A percentile compares a stretch with the other conserved stretches of the same genome.
phyloP scores from a whole-genome alignment of 129 eudicot species.

The Calendula officinalis region DNA sequence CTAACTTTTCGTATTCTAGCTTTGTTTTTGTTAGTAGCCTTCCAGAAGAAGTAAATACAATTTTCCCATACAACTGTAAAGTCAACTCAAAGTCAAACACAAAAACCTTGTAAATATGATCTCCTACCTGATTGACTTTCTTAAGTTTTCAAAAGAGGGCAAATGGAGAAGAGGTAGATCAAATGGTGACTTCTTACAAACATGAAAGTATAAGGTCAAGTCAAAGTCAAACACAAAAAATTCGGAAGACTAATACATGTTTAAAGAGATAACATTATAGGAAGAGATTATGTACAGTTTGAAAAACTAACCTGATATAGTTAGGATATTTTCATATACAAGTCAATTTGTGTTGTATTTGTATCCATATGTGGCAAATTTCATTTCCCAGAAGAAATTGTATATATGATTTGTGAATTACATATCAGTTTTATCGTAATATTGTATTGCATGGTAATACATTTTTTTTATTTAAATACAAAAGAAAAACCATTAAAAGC shows the following conservation, averaged over 20 bases:
- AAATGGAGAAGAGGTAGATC: conserved; percentile 16
- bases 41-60: conserved; percentile 64
- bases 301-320: not conserved
- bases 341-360: conserved; percentile 13
- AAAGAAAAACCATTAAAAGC: too few species aligned
- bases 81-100: conserved; percentile 9
- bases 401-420: too few species aligned
- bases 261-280: conserved; percentile 3
- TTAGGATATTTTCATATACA: not conserved
- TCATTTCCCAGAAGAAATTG: too few species aligned
- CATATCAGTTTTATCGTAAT: too few species aligned
- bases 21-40: conserved; percentile 60
- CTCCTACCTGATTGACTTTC: not conserved
- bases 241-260: not conserved
- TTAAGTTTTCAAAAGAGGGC: conserved; percentile 1
- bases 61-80: conserved; percentile 16
- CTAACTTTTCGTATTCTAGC: conserved; percentile 49
- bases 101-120: conserved; percentile 17
- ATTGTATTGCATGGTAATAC: too few species aligned
- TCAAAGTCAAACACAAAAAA: not conserved
- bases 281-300: conserved; percentile 17
- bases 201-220: conserved; percentile 4
- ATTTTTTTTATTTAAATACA: too few species aligned
- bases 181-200: not conserved
- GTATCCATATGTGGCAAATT: too few species aligned